Evolutionary conservation across 441 rosid species (phyloP), one percentile per base, ranked within the genome.

Genomic region (Jatropha podagrica): DNA sequence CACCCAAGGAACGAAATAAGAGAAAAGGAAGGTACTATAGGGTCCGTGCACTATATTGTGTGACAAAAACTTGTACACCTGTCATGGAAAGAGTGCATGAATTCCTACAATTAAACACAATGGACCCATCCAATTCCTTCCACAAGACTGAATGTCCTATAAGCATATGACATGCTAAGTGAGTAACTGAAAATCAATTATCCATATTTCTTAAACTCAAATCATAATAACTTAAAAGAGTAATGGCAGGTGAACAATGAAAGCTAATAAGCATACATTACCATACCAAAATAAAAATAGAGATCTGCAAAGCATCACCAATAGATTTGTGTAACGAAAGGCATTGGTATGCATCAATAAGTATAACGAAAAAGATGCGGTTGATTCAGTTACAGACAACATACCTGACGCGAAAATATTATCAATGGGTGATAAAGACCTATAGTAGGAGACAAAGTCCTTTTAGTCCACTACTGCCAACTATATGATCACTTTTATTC

Each of bases 311-410:
- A 64, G 40, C 46, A 10, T 14, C 52, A 65, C 9, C 15, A 42
- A 20, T 4, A 8, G n/a, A 65, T 62, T 63, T 20, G 69, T 5
- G 3, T 23, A 13, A 18, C 23, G 18, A 37, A 54, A 69, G 32
- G 27, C 41, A 48, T 6, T 3, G 23, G 13, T 56, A 41, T 42
- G 59, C 65, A 69, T 27, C 14, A 32, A 10, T 38, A 5, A 55
- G 20, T 40, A 55, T 41, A 58, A 70, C 55, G 44, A 70, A 40
- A 68, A 73, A 37, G 63, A 73, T 44, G 3, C 4, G 15, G 38
- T 27, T 61, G 23, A 71, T 12, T 51, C 13, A 54, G 26, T 49
- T 49, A 10, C 12, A 68, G 14, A 12, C 42, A 32, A 15, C 63
- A 59, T 51, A 0, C 67, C 37, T 7, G 41, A 32, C 41, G 6